These are phyloP conservation scores for Cenococcum geophilum DNA, from an alignment of 495 filamentous ascomycete genomes.

Conservation along the genomic window DNA sequence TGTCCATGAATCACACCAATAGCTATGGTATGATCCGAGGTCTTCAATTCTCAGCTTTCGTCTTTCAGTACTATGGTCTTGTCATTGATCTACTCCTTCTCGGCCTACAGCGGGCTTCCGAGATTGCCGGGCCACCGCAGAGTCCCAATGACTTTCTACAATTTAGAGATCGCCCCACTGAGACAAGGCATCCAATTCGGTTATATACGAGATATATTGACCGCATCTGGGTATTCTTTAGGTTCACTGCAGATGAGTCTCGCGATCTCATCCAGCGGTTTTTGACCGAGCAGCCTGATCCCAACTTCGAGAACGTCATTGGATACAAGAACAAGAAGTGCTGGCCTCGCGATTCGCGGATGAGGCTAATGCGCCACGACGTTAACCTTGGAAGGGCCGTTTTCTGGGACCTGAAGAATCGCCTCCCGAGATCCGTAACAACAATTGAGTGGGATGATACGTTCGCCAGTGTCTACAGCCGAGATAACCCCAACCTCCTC, in stretches of 20 bases:
- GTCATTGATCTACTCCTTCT: constrained; percentile 92
- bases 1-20: constrained; percentile 99
- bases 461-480: constrained; percentile 97
- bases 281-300: constrained; percentile 95
- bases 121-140: constrained; percentile 95
- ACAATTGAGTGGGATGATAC: constrained; percentile 99
- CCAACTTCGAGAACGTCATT: constrained; percentile 99
- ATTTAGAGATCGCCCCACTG: constrained; percentile 84
- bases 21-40: constrained; percentile 98
- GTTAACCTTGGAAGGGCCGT: constrained; percentile 97
- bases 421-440: constrained; percentile 86
- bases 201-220: constrained; percentile 97
- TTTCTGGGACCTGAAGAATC: constrained; percentile 99
- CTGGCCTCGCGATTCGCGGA: constrained; percentile 95
- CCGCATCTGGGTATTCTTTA: constrained; percentile 95
- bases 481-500: constrained; percentile 94
- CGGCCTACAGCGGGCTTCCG: constrained; percentile 87
- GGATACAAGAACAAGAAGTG: constrained; percentile 99
- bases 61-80: constrained; percentile 98
- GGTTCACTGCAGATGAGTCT: constrained; percentile 89
- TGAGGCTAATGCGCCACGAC: constrained; percentile 98
- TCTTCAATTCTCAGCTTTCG: constrained; percentile 94
- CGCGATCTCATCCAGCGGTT: constrained; percentile 96
- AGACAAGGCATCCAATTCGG: constrained; percentile 88
- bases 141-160: constrained; percentile 98